Conservation (phyloP, 2,329 filamentous ascomycete genomes). For the Colletotrichum liaoningense region DNA sequence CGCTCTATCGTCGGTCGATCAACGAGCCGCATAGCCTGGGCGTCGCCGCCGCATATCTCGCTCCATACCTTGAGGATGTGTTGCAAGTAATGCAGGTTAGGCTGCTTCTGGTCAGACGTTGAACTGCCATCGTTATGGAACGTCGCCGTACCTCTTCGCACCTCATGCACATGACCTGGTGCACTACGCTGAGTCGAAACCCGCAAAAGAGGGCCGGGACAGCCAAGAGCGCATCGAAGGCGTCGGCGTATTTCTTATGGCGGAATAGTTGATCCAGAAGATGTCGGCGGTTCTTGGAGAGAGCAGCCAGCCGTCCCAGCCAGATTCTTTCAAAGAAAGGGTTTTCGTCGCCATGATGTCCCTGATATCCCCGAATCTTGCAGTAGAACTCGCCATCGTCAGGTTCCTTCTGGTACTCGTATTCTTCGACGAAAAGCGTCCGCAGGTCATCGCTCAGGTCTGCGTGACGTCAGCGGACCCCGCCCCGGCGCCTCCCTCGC, state of each 20-base stretch:
- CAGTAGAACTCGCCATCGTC: conserved; percentile 3
- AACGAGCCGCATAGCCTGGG: background rate
- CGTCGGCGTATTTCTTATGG: conserved; percentile 3
- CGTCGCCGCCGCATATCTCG: background rate
- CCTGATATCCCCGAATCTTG: background rate
- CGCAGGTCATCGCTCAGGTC: background rate
- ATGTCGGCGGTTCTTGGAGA: background rate
- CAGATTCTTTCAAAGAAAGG: background rate
- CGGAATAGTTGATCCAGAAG: conserved; percentile 1
- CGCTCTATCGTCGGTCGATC: background rate
- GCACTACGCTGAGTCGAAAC: background rate
- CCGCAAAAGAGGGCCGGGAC: background rate
- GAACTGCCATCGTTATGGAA: background rate
- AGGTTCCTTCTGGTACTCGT: conserved; percentile 1
- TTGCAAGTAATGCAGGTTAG: conserved; percentile 9
- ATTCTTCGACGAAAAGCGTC: conserved; percentile 1
- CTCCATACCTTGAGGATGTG: conserved; percentile 3
- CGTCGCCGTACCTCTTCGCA: background rate
- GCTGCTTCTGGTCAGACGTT: background rate
- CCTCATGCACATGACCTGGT: conserved; percentile 2
- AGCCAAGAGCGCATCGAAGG: background rate
- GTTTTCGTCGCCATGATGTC: background rate
- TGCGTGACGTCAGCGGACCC: background rate
- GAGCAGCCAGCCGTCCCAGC: conserved; percentile 4
- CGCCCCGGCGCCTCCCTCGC: background rate